These are phyloP conservation scores for Solanum phureja DNA, from an alignment of 257 asterid genomes.

Conservation along the genomic window DNA sequence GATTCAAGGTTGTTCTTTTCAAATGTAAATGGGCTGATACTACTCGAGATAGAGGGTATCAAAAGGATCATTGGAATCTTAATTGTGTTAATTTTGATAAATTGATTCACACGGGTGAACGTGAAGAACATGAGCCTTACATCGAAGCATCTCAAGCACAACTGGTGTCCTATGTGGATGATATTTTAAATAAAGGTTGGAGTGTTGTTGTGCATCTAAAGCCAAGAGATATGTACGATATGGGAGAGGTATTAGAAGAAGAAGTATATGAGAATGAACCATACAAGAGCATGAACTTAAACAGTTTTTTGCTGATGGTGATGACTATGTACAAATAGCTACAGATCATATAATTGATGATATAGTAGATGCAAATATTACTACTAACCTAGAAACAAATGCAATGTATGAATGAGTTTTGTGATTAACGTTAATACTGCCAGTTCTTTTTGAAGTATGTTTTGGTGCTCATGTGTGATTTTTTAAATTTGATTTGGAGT, in stretches of 20 bases:
- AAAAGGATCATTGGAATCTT: background rate
- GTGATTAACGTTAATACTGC: too few relatives aligned
- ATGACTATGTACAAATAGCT: background rate
- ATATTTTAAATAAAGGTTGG: too few relatives aligned
- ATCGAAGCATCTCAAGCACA: background rate
- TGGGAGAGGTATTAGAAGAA: background rate
- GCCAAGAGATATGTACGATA: background rate
- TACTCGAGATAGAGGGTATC: background rate
- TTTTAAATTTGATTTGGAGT: too few relatives aligned
- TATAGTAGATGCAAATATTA: too few relatives aligned
- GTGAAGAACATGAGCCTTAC: background rate
- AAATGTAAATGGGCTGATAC: background rate
- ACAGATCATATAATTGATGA: background rate
- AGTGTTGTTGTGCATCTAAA: background rate
- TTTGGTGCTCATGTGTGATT: background rate
- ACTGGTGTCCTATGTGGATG: background rate
- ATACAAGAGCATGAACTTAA: background rate
- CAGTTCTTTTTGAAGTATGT: too few relatives aligned
- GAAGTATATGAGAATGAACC: background rate
- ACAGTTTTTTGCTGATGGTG: background rate
- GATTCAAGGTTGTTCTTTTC: background rate
- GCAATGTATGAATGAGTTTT: background rate
- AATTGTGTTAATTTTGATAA: background rate
- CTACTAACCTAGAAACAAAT: background rate
- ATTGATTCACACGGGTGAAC: background rate